These are phyloP conservation scores for Bacidia gigantensis DNA, from an alignment of 495 filamentous ascomycete genomes.

Conservation along the genomic window DNA sequence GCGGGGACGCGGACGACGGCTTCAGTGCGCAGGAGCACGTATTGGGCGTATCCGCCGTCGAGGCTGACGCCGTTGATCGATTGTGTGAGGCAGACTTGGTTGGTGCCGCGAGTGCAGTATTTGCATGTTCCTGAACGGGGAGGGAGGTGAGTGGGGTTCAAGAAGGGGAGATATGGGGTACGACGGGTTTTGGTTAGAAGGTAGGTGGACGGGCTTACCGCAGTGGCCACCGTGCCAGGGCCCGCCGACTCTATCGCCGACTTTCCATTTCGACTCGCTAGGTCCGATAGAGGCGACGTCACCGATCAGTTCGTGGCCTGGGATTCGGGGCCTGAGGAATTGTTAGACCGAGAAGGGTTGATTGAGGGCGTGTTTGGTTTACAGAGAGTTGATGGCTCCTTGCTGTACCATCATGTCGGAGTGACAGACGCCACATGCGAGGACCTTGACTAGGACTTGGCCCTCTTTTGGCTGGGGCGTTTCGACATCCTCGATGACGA, in stretches of 20 bases:
- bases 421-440: slow-evolving; percentile 51
- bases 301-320: slow-evolving; percentile 48
- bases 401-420: slow-evolving; percentile 52
- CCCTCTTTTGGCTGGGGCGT: slow-evolving; percentile 51
- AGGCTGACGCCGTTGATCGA: slow-evolving; percentile 39
- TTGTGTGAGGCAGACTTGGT: slow-evolving; percentile 33
- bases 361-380: background rate
- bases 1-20: slow-evolving; percentile 44
- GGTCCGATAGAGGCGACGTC: slow-evolving; percentile 47
- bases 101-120: slow-evolving; percentile 26
- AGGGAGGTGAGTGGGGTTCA: background rate
- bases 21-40: slow-evolving; percentile 44
- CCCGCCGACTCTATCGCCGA: slow-evolving; percentile 50
- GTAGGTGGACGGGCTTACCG: slow-evolving; percentile 10
- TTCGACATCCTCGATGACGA: slow-evolving; percentile 51
- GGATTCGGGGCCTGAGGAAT: slow-evolving; percentile 9
- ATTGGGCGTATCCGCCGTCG: slow-evolving; percentile 42
- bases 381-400: slow-evolving; percentile 22
- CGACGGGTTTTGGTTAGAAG: background rate
- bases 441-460: slow-evolving; percentile 47
- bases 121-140: slow-evolving; percentile 23
- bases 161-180: background rate
- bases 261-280: slow-evolving; percentile 36
- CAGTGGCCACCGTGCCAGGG: slow-evolving; percentile 39
- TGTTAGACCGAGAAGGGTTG: background rate